These are phyloP conservation scores for Heritiera fomes DNA, from an alignment of 345 rosid genomes.

Conservation along the genomic window DNA sequence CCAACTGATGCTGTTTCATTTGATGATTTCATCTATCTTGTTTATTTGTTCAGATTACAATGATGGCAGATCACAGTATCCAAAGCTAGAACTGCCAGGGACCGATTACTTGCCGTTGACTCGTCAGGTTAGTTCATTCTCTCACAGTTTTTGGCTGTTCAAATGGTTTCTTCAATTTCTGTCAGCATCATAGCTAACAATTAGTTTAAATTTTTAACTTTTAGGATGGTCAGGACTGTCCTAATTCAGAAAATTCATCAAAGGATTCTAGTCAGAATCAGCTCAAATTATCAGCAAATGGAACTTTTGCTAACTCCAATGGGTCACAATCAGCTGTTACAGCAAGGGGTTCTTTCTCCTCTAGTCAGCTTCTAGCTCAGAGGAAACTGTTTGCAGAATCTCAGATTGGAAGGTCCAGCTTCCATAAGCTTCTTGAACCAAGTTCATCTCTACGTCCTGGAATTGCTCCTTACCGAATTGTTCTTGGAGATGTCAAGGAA, in stretches of 20 bases:
- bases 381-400: constrained; percentile 80
- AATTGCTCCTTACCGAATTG: constrained; percentile 89
- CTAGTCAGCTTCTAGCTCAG: constrained; percentile 62
- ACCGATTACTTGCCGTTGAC: constrained; percentile 63
- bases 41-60: constrained; percentile 47
- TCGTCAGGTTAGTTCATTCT: constrained; percentile 48
- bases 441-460: constrained; percentile 75
- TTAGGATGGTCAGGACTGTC: constrained; percentile 44
- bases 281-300: constrained; percentile 42
- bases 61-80: constrained; percentile 64
- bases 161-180: background rate
- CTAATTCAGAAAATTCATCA: constrained; percentile 32
- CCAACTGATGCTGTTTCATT: constrained; percentile 9
- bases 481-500: constrained; percentile 90
- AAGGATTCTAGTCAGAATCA: constrained; percentile 29
- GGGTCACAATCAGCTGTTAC: constrained; percentile 39
- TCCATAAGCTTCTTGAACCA: constrained; percentile 96
- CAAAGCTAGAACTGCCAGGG: constrained; percentile 68
- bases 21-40: constrained; percentile 18
- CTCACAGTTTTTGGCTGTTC: constrained; percentile 1
- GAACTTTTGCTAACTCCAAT: constrained; percentile 40
- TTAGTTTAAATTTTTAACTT: constrained; percentile 11
- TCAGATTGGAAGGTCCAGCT: constrained; percentile 80
- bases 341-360: constrained; percentile 45
- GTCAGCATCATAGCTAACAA: constrained; percentile 18